These are phyloP conservation scores for Puccinia horiana DNA, from an alignment of 1,284 basidiomycete species.

Conservation along the genomic window DNA sequence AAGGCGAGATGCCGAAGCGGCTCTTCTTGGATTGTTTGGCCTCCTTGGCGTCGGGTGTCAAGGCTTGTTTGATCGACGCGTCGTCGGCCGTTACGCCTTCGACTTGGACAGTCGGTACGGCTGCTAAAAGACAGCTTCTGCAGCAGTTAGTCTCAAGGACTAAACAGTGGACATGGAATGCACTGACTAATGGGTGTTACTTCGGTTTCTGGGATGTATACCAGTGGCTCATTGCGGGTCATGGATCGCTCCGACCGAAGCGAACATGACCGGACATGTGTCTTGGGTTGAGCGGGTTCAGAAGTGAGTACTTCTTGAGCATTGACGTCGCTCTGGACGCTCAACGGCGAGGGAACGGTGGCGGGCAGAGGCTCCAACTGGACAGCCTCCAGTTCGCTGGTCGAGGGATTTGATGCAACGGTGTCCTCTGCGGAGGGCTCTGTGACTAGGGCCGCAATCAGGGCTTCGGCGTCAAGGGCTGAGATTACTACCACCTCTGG, in stretches of 20 bases:
- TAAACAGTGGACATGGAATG: too few species aligned
- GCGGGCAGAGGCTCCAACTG: too few species aligned
- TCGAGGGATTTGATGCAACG: too few species aligned
- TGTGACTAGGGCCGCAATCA: not conserved
- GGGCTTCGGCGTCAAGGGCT: not conserved
- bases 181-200: not conserved
- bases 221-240: not conserved
- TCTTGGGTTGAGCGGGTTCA: not conserved
- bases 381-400: too few species aligned
- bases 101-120: not conserved
- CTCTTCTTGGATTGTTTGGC: constrained; percentile 11
- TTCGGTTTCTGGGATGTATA: not conserved
- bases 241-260: not conserved
- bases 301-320: not conserved
- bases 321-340: too few species aligned
- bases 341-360: not conserved
- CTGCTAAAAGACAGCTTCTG: not conserved
- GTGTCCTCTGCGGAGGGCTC: not conserved
- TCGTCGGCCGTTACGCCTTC: not conserved
- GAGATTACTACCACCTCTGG: not conserved
- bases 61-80: not conserved
- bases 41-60: not conserved
- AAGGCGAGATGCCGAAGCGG: not conserved
- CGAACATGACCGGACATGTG: not conserved
- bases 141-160: not conserved